phyloP scores from a whole-genome alignment of 2,329 filamentous ascomycete species.

The Sordariomycetes sp. region DNA sequence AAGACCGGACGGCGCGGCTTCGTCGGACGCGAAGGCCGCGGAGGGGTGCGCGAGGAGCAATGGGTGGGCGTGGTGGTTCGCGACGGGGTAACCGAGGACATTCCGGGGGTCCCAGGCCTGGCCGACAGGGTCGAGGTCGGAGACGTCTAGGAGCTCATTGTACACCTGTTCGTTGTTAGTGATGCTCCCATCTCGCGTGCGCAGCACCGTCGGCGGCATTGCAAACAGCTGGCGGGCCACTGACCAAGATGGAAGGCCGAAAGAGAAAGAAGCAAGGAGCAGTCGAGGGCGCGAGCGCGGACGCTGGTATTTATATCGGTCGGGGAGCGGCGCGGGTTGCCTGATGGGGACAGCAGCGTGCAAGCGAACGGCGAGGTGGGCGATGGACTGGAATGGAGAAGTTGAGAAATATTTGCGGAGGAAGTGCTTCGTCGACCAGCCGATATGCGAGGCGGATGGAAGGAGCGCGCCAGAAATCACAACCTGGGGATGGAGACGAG shows the following conservation, averaged over 20 bases:
- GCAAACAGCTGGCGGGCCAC: not conserved
- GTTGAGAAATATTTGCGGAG: slow-evolving; percentile 1
- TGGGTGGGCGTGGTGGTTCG: not conserved
- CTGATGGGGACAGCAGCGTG: not conserved
- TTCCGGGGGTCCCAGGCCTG: slow-evolving; percentile 1
- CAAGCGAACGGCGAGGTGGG: not conserved
- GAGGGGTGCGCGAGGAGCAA: not conserved
- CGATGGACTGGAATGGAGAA: not conserved
- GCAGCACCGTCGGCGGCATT: not conserved
- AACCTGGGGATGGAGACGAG: not conserved
- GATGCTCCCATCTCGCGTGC: not conserved
- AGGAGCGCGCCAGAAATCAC: not conserved
- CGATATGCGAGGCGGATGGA: not conserved
- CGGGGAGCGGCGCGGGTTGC: not conserved
- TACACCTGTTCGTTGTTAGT: slow-evolving; percentile 1
- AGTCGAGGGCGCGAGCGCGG: not conserved
- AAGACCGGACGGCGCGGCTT: not conserved
- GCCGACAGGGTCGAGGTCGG: not conserved
- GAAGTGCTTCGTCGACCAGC: slow-evolving; percentile 1
- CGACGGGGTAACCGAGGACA: not conserved
- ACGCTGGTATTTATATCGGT: not conserved
- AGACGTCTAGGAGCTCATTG: slow-evolving; percentile 1
- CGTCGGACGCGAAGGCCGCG: not conserved
- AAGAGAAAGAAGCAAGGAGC: not conserved
- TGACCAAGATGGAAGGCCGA: not conserved